Conservation (phyloP, 805 yeast species). For the Sugiyamaella mastotermitis region DNA sequence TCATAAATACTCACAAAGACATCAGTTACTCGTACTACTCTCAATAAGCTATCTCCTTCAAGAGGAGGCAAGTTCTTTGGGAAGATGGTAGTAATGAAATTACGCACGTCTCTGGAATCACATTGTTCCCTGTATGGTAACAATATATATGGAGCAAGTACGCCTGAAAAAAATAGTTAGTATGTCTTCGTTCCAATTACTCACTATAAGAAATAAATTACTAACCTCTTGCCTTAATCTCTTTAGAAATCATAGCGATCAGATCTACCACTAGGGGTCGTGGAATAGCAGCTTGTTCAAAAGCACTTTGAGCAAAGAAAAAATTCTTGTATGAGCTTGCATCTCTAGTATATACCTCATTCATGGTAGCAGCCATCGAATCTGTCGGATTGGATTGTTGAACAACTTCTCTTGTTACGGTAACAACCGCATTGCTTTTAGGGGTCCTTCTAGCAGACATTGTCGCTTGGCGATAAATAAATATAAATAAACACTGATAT, state of each 20-base stretch:
- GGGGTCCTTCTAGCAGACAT: too few species aligned
- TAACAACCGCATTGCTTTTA: too few species aligned
- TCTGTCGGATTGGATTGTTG: too few species aligned
- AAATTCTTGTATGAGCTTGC: conserved; percentile 6
- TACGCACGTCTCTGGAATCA: conserved; percentile 45
- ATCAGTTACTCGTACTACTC: conserved; percentile 47
- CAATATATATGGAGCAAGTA: conserved; percentile 66
- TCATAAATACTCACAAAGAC: conserved; percentile 35
- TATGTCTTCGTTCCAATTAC: conserved; percentile 1
- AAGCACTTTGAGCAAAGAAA: conserved; percentile 23
- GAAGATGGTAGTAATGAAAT: conserved; percentile 51
- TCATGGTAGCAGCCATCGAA: too few species aligned
- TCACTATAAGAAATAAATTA: background rate
- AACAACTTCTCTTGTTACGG: too few species aligned
- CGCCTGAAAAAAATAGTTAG: conserved; percentile 17
- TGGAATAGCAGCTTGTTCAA: conserved; percentile 18
- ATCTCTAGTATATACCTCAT: too few species aligned
- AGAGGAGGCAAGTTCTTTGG: conserved; percentile 51
- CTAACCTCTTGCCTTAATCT: conserved; percentile 58
- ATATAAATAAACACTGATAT: too few species aligned
- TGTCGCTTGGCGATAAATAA: too few species aligned
- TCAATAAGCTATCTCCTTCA: conserved; percentile 37
- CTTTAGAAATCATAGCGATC: conserved; percentile 65
- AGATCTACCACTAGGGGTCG: conserved; percentile 46
- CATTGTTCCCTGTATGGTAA: conserved; percentile 73